Base-by-base conservation (phyloP, 108 stramenopile species). In the Pseudonitzschia pungens region DNA sequence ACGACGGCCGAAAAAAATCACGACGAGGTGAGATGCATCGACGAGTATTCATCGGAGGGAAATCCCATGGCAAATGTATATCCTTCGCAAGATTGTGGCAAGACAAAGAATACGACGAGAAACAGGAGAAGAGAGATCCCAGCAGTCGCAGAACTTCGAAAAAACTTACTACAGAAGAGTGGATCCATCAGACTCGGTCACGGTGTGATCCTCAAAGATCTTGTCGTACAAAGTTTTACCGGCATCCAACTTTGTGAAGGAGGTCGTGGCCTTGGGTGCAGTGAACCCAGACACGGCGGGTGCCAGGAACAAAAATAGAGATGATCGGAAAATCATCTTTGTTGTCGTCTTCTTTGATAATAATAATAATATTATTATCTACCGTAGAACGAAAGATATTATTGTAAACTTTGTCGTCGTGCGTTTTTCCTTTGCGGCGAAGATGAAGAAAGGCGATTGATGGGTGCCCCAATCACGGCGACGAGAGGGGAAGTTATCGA, bases 121-220 rank as follows among this genome's bases (percentile, higher is more conserved):
- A n/a, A n/a, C n/a, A n/a, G n/a, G n/a, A 48, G 14, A 48, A 48
- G 14, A 48, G 14, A 48, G 45, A 8, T 48, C 9, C 14, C 45
- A 48, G 10, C 14, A 1, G 22, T 55, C 2, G 3, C 1, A 55
- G 26, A 55, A 55, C 54, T 55, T 55, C 54, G 24, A 24, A 55
- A 26, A 55, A 55, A 55, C 54, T 55, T 55, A 55, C 54, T 96
- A 96, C 54, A 97, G 75, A 56, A 97, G 85, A 56, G 92, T 81
- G n/a, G 92, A 90, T 27, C 81, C 77, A 57, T 87, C 94, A 71
- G 90, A 89, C 52, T 89, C 91, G 76, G 85, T 80, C 27, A 97
- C 94, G 41, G 93, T 58, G 86, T 97, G 96, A 65, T 88, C 87
- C 27, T 89, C 83, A 86, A 92, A 97, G 77, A 97, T 96, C 76